phyloP scores from a whole-genome alignment of 2,329 filamentous ascomycete genomes.

The Rhynchosporium agropyri region DNA sequence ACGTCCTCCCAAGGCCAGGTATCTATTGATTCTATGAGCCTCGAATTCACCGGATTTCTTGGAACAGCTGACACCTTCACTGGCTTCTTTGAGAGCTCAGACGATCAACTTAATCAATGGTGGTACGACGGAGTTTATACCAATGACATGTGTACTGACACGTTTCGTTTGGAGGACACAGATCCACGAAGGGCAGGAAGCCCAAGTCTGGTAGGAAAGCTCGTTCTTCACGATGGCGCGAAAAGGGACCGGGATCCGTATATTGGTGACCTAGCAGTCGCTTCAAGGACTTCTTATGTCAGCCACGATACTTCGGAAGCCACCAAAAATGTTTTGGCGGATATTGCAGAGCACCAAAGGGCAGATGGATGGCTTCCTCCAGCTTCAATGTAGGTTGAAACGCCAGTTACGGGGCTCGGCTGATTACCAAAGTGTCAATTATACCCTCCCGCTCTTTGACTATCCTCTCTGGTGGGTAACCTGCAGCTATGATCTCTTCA shows the following conservation, averaged over 20 bases:
- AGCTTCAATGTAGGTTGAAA: conserved; percentile 50
- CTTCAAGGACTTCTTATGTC: conserved; percentile 52
- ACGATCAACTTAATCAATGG: conserved; percentile 52
- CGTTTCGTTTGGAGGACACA: conserved; percentile 51
- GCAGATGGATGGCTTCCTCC: conserved; percentile 57
- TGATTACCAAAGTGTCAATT: conserved; percentile 44
- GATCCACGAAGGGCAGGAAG: conserved; percentile 52
- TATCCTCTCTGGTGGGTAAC: conserved; percentile 58
- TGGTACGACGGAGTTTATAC: conserved; percentile 59
- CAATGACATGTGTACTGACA: conserved; percentile 52
- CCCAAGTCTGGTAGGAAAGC: conserved; percentile 48
- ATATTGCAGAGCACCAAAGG: conserved; percentile 53
- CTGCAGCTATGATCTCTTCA: conserved; percentile 51
- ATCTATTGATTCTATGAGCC: conserved; percentile 47
- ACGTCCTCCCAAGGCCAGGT: conserved; percentile 49
- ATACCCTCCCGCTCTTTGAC: conserved; percentile 53
- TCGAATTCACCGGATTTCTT: conserved; percentile 50
- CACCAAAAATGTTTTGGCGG: conserved; percentile 51
- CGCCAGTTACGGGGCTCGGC: background rate
- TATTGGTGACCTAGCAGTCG: conserved; percentile 54
- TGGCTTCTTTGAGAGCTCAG: conserved; percentile 57
- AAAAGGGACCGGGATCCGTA: conserved; percentile 58
- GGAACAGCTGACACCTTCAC: conserved; percentile 53
- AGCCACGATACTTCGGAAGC: conserved; percentile 49
- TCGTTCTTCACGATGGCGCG: conserved; percentile 53